These are phyloP conservation scores for Russula lepida DNA, from an alignment of 768 basidiomycete species.

Conservation along the genomic window DNA sequence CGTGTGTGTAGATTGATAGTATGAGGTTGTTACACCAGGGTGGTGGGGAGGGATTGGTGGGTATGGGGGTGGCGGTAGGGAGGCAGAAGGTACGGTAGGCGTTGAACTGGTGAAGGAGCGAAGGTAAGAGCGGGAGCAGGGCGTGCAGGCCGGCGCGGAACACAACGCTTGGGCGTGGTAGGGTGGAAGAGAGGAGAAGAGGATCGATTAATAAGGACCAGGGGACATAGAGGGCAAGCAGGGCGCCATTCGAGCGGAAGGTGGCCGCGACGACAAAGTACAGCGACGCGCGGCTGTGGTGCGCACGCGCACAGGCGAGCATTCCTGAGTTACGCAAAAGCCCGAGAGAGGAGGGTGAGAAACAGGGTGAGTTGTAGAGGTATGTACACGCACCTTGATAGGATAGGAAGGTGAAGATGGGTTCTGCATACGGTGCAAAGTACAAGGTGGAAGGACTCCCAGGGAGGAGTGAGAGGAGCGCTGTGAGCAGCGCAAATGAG, in stretches of 20 bases:
- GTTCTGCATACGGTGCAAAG: conserved; percentile 72
- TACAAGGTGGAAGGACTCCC: conserved; percentile 71
- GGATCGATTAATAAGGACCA: conserved; percentile 65
- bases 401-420: conserved; percentile 75
- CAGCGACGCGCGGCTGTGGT: conserved; percentile 49
- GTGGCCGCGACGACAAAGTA: conserved; percentile 53
- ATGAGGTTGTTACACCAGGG: conserved; percentile 58
- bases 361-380: neutral
- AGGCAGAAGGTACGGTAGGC: conserved; percentile 66
- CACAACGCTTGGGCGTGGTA: conserved; percentile 32
- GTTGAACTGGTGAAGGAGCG: conserved; percentile 57
- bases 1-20: conserved; percentile 74
- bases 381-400: conserved; percentile 49
- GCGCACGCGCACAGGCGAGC: conserved; percentile 40
- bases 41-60: conserved; percentile 10
- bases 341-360: neutral
- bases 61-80: conserved; percentile 23
- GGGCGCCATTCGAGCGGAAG: conserved; percentile 73
- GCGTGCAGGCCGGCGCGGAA: conserved; percentile 36
- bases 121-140: conserved; percentile 50
- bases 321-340: conserved; percentile 38
- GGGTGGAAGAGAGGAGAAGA: conserved; percentile 27
- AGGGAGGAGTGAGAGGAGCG: conserved; percentile 65
- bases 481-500: conserved; percentile 50
- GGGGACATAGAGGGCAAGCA: conserved; percentile 67